Base-by-base conservation (phyloP, 2,329 filamentous ascomycete genomes). In the Colletotrichum eleusines region DNA sequence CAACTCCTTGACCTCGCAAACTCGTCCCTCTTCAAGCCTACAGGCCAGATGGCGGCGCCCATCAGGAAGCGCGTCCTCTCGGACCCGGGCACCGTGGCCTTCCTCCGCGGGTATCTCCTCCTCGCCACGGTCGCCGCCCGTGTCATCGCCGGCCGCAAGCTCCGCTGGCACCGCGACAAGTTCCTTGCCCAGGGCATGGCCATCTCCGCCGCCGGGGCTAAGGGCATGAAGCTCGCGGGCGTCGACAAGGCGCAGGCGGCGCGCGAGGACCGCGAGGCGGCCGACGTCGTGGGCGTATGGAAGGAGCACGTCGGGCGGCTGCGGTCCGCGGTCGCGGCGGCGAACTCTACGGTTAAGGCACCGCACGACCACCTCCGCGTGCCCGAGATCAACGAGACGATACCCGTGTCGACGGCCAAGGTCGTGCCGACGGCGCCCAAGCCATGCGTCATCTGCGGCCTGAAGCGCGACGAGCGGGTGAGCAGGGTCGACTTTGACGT, bases 91-190 rank as follows among this genome's bases (percentile, higher is more conserved):
- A 90, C 91, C 0, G 81, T 90, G 12, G 80, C 84, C 5, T 94
- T 93, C 73, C 83, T 95, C 1, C 83, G 84, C 60, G 88, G 86
- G 33, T 93, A 92, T 73, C 80, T 94, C 4, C 83, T 84, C 69
- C 81, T 94, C 6, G 88, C 87, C 0, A 86, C 85, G 3, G 92
- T 94, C 14, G 90, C 92, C 31, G 93, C 90, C n/a, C 92, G 91
- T 54, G 88, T 98, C 60, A 90, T 98, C 68, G 92, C 93, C 1
- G 95, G 95, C 14, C 91, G 95, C 69, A 94, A 93, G 76, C 84
- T 92, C 62, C 91, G 95, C 67, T 98, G 95, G 95, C 95, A 97
- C 78, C 89, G 95, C 64, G 95, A 98, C 80, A 91, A 89, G 72
- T 90, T 94, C 72, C 84, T 98, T 16, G 89, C 93, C 1, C 94